phyloP scores from a whole-genome alignment of 2,329 filamentous ascomycete genomes.

The Sclerotinia glacialis region DNA sequence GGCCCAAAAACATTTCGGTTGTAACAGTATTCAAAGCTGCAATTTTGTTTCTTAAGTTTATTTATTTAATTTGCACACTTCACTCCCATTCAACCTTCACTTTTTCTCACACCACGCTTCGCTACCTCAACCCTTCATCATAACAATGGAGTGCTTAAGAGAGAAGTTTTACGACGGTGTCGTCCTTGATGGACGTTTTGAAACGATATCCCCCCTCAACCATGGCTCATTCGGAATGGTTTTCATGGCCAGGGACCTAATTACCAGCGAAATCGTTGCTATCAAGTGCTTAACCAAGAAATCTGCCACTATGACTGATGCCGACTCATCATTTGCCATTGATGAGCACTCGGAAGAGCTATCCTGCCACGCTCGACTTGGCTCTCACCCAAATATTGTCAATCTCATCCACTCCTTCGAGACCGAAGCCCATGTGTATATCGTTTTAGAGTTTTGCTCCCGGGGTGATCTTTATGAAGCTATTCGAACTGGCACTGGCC shows the following conservation, averaged over 20 bases:
- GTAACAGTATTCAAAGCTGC: constrained; percentile 36
- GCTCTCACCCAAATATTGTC: constrained; percentile 85
- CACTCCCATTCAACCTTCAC: constrained; percentile 23
- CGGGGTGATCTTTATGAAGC: constrained; percentile 97
- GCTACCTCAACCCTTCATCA: constrained; percentile 23
- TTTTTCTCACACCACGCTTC: constrained; percentile 10
- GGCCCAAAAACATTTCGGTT: constrained; percentile 37
- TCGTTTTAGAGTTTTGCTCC: constrained; percentile 92
- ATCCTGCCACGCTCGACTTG: constrained; percentile 74
- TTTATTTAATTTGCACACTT: constrained; percentile 31
- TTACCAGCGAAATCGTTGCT: constrained; percentile 77
- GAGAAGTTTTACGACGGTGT: constrained; percentile 76
- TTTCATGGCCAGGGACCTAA: constrained; percentile 80
- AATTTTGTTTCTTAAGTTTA: constrained; percentile 25
- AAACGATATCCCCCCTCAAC: constrained; percentile 90
- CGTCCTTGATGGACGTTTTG: constrained; percentile 83
- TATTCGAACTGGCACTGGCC: constrained; percentile 83
- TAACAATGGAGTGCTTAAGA: constrained; percentile 78
- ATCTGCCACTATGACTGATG: constrained; percentile 52
- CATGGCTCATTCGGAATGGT: constrained; percentile 99
- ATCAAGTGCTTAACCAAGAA: constrained; percentile 96
- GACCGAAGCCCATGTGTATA: constrained; percentile 82
- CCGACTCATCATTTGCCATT: constrained; percentile 60
- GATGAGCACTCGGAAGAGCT: constrained; percentile 83
- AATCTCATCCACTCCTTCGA: constrained; percentile 90